Conservation (phyloP, 257 asterid species). For the Solanum medicagineum region DNA sequence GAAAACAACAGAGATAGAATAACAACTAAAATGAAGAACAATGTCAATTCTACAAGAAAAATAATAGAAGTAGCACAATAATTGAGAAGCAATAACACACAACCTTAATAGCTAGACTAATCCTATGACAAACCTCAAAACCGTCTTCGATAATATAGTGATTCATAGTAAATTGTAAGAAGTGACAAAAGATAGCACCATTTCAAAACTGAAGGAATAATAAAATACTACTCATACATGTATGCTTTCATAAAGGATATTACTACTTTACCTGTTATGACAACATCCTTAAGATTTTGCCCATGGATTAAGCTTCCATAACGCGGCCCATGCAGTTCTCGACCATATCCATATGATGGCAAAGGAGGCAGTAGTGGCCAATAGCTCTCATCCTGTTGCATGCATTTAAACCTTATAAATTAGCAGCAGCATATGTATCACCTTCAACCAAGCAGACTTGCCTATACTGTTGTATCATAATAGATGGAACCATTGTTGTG, state of each 20-base stretch:
- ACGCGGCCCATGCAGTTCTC: constrained; percentile 78
- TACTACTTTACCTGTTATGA: constrained; percentile 54
- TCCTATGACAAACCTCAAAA: too few species aligned
- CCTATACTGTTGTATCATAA: background rate
- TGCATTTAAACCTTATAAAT: background rate
- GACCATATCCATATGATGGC: constrained; percentile 89
- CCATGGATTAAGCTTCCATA: constrained; percentile 96
- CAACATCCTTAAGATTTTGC: constrained; percentile 75
- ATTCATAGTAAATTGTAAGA: background rate
- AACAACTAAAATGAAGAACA: too few species aligned
- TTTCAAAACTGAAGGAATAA: background rate
- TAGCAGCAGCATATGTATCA: background rate
- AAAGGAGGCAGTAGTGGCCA: constrained; percentile 96
- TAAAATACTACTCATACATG: background rate
- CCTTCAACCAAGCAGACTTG: background rate
- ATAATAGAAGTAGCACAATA: too few species aligned
- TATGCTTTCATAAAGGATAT: background rate
- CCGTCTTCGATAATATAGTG: background rate
- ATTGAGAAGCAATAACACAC: too few species aligned
- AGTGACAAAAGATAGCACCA: background rate
- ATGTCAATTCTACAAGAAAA: too few species aligned
- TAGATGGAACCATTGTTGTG: background rate
- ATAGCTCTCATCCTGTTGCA: constrained; percentile 55
- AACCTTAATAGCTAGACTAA: too few species aligned
- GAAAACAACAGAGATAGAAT: too few species aligned